These are phyloP conservation scores for Juncus inflexus DNA, from an alignment of 176 grass and related monocot species.

Conservation along the genomic window DNA sequence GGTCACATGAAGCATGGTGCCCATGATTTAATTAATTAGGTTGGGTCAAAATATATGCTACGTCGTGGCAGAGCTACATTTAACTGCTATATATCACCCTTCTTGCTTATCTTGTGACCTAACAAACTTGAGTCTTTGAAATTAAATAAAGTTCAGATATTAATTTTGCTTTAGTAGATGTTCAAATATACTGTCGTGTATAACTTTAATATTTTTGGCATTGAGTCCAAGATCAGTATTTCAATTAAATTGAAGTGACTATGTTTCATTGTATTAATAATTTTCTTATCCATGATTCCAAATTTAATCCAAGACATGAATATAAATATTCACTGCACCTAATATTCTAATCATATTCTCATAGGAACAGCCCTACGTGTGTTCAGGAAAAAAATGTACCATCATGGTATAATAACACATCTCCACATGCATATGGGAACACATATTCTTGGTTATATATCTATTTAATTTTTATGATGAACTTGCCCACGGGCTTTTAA, in stretches of 20 bases:
- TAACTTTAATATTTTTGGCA: too few relatives aligned
- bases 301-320: not conserved
- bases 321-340: not conserved
- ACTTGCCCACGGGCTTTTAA: not conserved
- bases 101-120: conserved; percentile 15
- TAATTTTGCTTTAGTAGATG: not conserved
- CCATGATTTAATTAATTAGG: not conserved
- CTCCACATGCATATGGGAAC: not conserved
- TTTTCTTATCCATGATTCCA: not conserved
- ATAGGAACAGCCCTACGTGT: not conserved
- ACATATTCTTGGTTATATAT: not conserved
- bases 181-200: too few relatives aligned
- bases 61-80: conserved; percentile 4
- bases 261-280: not conserved
- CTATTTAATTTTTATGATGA: not conserved
- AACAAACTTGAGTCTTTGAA: conserved; percentile 2
- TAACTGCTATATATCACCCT: conserved; percentile 16
- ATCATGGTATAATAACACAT: not conserved
- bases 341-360: not conserved
- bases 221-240: not conserved
- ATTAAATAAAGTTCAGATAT: not conserved
- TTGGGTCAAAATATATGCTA: conserved; percentile 1
- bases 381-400: not conserved
- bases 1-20: not conserved
- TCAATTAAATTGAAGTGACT: not conserved